A percentile compares a stretch with the other conserved stretches of the same genome.
These are phyloP conservation scores for Teunomyces cretensis DNA, from an alignment of 805 yeast genomes.

Conservation along the genomic window DNA sequence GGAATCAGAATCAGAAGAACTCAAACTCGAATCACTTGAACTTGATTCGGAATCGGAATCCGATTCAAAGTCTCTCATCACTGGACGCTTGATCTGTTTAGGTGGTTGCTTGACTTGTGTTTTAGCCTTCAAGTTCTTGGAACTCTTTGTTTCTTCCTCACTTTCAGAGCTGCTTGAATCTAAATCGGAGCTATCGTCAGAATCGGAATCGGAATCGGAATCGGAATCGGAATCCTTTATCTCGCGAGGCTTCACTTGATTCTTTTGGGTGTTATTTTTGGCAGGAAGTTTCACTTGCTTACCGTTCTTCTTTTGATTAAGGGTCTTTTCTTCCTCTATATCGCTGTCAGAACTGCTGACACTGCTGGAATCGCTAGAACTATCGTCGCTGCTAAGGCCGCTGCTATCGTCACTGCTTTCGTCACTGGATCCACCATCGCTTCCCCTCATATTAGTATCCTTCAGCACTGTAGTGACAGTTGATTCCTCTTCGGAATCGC, in stretches of 20 bases:
- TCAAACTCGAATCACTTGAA: not conserved
- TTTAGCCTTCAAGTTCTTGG: no score
- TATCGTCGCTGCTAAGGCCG: not conserved
- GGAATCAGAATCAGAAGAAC: not conserved
- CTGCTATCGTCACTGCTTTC: not conserved
- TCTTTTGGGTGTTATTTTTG: no score
- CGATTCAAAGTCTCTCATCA: not conserved
- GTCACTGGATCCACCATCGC: not conserved
- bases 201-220: not conserved
- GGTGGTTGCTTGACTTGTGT: no score
- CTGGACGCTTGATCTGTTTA: no score
- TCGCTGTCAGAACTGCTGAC: no score
- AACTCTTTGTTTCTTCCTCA: no score
- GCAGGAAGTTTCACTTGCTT: no score
- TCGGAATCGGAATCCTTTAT: not conserved
- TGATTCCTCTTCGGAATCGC: not conserved
- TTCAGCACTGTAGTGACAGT: not conserved
- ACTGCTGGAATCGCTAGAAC: no score
- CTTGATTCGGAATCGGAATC: constrained; percentile 2
- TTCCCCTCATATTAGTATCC: not conserved
- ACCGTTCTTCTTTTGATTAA: no score
- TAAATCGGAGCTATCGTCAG: no score
- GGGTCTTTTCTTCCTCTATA: no score
- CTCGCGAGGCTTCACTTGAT: no score
- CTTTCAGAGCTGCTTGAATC: not conserved